These are phyloP conservation scores for Dioszegia aurantiaca DNA, from an alignment of 768 basidiomycete species.

Conservation along the genomic window DNA sequence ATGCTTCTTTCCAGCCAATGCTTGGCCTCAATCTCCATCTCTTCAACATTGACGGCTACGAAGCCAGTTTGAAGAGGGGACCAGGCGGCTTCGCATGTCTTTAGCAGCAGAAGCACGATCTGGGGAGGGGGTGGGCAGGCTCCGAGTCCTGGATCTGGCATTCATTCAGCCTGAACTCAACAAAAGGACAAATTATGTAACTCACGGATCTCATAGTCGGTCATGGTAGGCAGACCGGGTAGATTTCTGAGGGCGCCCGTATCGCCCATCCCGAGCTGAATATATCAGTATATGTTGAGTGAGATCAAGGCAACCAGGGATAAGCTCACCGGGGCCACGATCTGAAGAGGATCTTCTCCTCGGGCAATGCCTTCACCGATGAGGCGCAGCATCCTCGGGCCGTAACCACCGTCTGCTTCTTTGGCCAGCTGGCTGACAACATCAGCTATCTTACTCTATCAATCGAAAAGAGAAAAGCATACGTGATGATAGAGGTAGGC, in stretches of 20 bases:
- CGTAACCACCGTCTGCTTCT: conserved; percentile 14
- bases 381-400: not conserved
- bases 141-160: not conserved
- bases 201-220: conserved; percentile 25
- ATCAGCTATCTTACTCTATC: not conserved
- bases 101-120: not conserved
- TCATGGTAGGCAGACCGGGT: conserved; percentile 28
- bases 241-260: conserved; percentile 18
- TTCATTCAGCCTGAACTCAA: not conserved
- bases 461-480: not conserved
- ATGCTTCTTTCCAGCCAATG: conserved; percentile 16
- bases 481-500: conserved; percentile 25
- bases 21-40: conserved; percentile 19
- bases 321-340: conserved; percentile 16
- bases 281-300: not conserved
- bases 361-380: conserved; percentile 17
- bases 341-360: conserved; percentile 16
- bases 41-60: conserved; percentile 16
- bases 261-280: conserved; percentile 18
- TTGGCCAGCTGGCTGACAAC: conserved; percentile 21
- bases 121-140: conserved; percentile 7
- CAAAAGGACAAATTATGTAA: not conserved
- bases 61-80: conserved; percentile 14
- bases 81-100: not conserved
- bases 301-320: not conserved